Percentiles rank a stretch among this genome's conserved stretches.
Evolutionary conservation across 352 stramenopile genomes (phyloP).

Genomic region (Phytophthora pisi): DNA sequence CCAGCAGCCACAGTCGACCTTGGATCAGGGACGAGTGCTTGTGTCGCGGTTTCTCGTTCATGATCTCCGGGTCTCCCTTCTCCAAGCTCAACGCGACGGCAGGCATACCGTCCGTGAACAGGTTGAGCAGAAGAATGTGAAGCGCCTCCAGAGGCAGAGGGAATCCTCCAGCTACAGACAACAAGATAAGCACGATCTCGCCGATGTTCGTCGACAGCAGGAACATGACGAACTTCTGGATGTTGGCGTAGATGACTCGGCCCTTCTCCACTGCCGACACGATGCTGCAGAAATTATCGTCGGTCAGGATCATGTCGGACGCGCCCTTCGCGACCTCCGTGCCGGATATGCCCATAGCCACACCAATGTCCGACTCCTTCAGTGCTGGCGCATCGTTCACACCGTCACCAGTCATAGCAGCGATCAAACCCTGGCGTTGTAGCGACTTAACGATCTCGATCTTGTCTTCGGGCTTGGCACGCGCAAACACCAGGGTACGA

Average conservation of each 20-base stretch:
- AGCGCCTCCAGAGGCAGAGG: constrained; percentile 93
- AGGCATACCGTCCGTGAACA: constrained; percentile 97
- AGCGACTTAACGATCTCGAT: constrained; percentile 96
- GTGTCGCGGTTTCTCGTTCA: constrained; percentile 62
- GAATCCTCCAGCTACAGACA: constrained; percentile 61
- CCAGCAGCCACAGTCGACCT: constrained; percentile 68
- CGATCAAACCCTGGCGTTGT: constrained; percentile 86
- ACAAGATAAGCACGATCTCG: constrained; percentile 90
- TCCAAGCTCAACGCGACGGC: constrained; percentile 76
- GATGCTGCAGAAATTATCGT: constrained; percentile 99
- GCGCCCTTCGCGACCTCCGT: constrained; percentile 98
- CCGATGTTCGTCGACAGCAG: constrained; percentile 97
- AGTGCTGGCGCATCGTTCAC: constrained; percentile 98
- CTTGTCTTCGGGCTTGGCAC: constrained; percentile 96
- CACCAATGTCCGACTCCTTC: constrained; percentile 96
- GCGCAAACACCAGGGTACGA: constrained; percentile 92
- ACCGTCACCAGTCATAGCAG: constrained; percentile 98
- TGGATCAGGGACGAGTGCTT: constrained; percentile 64
- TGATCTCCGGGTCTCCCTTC: constrained; percentile 69
- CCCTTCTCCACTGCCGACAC: constrained; percentile 96
- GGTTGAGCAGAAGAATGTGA: constrained; percentile 98
- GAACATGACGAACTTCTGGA: constrained; percentile 99
- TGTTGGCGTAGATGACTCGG: constrained; percentile 97
- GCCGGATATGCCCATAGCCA: constrained; percentile 98
- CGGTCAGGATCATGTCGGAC: constrained; percentile 97